Evolutionary conservation across 2,329 filamentous ascomycete species (phyloP).

Genomic region (Neobulgaria alba): DNA sequence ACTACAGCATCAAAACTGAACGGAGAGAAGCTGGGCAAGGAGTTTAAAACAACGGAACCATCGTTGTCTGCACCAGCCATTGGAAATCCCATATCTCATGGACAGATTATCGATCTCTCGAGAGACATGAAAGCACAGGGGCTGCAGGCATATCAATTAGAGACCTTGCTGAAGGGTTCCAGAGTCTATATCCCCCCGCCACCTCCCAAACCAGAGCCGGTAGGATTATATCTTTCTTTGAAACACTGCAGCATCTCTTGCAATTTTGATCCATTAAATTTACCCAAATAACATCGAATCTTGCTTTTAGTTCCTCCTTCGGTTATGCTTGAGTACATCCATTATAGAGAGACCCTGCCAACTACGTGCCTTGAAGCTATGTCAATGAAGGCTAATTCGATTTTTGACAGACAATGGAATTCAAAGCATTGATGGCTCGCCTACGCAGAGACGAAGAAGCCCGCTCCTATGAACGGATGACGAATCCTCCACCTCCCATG

Average conservation of each 20-base stretch:
- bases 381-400: neutral
- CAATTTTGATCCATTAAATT: neutral
- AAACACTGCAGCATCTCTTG: neutral
- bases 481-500: constrained; percentile 46
- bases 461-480: constrained; percentile 73
- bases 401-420: constrained; percentile 58
- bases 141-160: constrained; percentile 43
- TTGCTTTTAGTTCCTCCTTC: neutral
- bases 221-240: constrained; percentile 34
- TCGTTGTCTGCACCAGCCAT: constrained; percentile 35
- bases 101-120: constrained; percentile 57
- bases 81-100: constrained; percentile 64
- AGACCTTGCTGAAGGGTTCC: constrained; percentile 63
- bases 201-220: constrained; percentile 67
- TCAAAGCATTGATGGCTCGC: constrained; percentile 77
- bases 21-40: neutral
- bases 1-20: neutral
- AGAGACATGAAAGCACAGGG: constrained; percentile 36
- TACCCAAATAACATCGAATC: neutral
- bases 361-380: neutral
- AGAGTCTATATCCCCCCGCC: constrained; percentile 72
- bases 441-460: constrained; percentile 78
- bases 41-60: constrained; percentile 33
- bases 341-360: neutral
- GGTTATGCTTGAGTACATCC: neutral